Evolutionary conservation across 371 early-diverging fungal species (phyloP), one percentile per base, ranked within the genome.

Genomic region (Dichotomocladium elegans): DNA sequence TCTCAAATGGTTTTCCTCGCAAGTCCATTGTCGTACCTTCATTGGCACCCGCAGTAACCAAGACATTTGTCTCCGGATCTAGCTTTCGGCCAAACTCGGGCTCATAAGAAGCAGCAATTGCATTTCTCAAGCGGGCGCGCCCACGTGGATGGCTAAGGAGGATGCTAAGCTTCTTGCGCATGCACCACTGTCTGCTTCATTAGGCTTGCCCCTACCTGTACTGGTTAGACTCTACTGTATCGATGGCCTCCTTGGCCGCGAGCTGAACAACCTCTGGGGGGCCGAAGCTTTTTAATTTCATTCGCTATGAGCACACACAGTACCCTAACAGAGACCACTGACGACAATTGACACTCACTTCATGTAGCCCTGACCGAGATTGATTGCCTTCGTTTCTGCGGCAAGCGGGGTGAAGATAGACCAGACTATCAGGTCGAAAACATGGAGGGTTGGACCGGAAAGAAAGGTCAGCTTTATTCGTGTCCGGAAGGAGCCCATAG

Each of bases 291-390:
- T n/a, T n/a, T n/a, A n/a, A n/a, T n/a, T n/a, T n/a, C n/a, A n/a
- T n/a, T n/a, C n/a, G n/a, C n/a, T n/a, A n/a, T n/a, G n/a, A 1
- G 34, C 10, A 21, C 29, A 15, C 11, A 26, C 26, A 42, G n/a
- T n/a, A n/a, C n/a, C n/a, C n/a, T n/a, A n/a, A n/a, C n/a, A n/a
- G n/a, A n/a, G n/a, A n/a, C n/a, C n/a, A n/a, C n/a, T n/a, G n/a
- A n/a, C n/a, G n/a, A n/a, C 21, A n/a, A 37, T 15, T 37, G 12
- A 9, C 4, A 47, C 55, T 42, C 77, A 85, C 87, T 84, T 88
- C 88, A 89, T 90, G 58, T 81, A 91, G 3, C 93, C 95, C 72
- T 95, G 96, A 3, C 96, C 98, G 21, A 96, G 80, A 75, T 97
- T 96, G 61, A 95, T 92, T 14, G 97, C 94, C 41, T 86, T 80